Evolutionary conservation across 441 rosid species (phyloP), one percentile per base, ranked within the genome.

Genomic region (Viola pubescens): DNA sequence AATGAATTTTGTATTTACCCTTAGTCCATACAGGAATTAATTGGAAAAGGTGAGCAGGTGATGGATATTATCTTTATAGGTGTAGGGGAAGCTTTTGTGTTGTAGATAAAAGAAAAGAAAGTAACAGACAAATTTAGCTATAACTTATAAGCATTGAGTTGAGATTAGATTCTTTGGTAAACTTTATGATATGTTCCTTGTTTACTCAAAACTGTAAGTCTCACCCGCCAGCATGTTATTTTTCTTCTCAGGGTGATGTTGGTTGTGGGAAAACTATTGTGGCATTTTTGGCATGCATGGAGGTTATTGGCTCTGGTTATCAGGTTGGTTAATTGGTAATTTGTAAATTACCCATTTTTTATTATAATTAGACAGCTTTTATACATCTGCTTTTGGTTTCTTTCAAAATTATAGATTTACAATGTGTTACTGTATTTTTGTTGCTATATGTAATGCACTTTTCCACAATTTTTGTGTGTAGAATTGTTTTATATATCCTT

Each of bases 221-320:
- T 59, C 46, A 39, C n/a, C 55, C 50, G 56, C 58, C 62, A 54
- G 62, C 54, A 37, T 48, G 48, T 37, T 44, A 9, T 55, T 66
- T 37, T 16, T 57, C 61, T 54, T 73, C 2, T 26, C 71, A 90
- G 97, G 99, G 97, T 53, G 97, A 94, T 63, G 97, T 94, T 71
- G 99, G 97, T 60, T 94, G 99, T 71, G 97, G 99, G 56, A 94
- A 94, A 82, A 94, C 99, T 7, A 86, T 82, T 34, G 91, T 94
- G 9, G 97, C 97, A 59, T 94, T 94, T 74, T 75, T 94, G 79
- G 95, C 99, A 42, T 94, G 97, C 65, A 87, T 88, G 96, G 99
- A 90, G 77, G 99, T 94, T 64, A 72, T 86, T 78, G 87, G 81
- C 64, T 77, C 87, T 64, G 97, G 99, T 64, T 88, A 82, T 82